A percentile compares a stretch with the other conserved stretches of the same genome.
Evolutionary conservation across 2,329 filamentous ascomycete genomes (phyloP).

Genomic region (Phyllosticta citriasiana): DNA sequence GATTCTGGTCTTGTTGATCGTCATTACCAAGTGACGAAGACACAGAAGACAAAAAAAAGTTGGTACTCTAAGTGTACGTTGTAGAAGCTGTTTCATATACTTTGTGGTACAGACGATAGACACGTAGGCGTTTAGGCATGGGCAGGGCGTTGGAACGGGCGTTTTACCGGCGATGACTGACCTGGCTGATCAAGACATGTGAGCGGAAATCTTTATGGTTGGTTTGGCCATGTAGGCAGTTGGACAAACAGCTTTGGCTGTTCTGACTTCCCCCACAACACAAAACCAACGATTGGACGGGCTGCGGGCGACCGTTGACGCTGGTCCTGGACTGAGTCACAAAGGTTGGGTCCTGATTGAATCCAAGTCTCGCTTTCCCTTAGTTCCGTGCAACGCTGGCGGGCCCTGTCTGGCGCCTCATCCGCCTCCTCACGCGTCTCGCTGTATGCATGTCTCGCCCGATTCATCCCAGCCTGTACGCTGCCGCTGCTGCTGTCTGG

Average conservation of each 20-base stretch:
- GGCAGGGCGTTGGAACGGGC: not conserved
- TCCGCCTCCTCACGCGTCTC: not conserved
- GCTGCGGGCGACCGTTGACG: too few relatives aligned
- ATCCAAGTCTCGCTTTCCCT: not conserved
- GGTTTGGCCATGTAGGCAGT: too few relatives aligned
- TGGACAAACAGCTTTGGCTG: too few relatives aligned
- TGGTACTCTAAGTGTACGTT: not conserved
- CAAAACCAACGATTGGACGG: not conserved
- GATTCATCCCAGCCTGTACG: not conserved
- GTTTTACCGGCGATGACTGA: not conserved
- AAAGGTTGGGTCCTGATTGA: not conserved
- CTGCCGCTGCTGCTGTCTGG: too few relatives aligned
- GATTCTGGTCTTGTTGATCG: constrained; percentile 71
- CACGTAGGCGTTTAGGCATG: not conserved
- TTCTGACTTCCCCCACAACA: not conserved
- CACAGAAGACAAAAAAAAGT: not conserved
- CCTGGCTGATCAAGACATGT: too few relatives aligned
- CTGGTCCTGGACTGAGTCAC: too few relatives aligned
- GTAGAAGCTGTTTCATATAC: not conserved
- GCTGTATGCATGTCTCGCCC: not conserved
- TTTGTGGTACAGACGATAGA: not conserved
- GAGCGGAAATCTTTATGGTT: too few relatives aligned
- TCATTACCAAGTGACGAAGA: constrained; percentile 58
- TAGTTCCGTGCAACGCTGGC: not conserved
- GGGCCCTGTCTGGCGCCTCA: not conserved